Percentiles rank a stretch among this genome's conserved stretches.
Evolutionary conservation across 2,329 filamentous ascomycete species (phyloP).

Genomic region (Stagonosporopsis vannaccii): DNA sequence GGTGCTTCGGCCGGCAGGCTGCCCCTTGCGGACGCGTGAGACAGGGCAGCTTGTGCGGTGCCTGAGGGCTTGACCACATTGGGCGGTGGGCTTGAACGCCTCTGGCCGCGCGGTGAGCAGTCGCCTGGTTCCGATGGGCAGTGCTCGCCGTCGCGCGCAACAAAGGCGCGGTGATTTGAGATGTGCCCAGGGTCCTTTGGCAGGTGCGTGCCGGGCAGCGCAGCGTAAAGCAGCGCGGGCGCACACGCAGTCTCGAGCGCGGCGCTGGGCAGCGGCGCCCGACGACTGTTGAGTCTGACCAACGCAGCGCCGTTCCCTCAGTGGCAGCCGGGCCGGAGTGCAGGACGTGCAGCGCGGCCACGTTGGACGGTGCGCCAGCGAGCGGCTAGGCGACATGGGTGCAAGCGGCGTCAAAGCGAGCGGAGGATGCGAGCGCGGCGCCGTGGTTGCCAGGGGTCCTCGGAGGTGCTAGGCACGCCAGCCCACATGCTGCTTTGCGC

Average conservation of each 20-base stretch:
- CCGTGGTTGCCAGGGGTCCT: slow-evolving; percentile 25
- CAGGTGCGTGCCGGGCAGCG: too few species aligned
- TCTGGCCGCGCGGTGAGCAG: slow-evolving; percentile 11
- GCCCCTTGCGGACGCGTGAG: slow-evolving; percentile 39
- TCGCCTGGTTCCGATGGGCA: background rate
- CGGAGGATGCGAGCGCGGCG: slow-evolving; percentile 29
- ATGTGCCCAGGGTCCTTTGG: background rate
- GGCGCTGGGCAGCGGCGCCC: slow-evolving; percentile 18
- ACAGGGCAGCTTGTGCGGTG: slow-evolving; percentile 30
- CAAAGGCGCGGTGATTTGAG: background rate
- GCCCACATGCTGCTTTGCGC: slow-evolving; percentile 13
- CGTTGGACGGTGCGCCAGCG: slow-evolving; percentile 22
- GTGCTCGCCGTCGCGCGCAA: slow-evolving; percentile 2
- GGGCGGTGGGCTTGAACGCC: slow-evolving; percentile 23
- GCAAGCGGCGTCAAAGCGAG: slow-evolving; percentile 23
- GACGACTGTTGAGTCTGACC: slow-evolving; percentile 31
- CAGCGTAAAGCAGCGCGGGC: slow-evolving; percentile 18
- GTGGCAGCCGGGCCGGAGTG: slow-evolving; percentile 28
- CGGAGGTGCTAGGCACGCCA: slow-evolving; percentile 21
- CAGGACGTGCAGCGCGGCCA: slow-evolving; percentile 23
- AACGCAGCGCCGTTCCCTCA: slow-evolving; percentile 30
- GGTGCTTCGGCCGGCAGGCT: slow-evolving; percentile 19
- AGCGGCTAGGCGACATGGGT: slow-evolving; percentile 14
- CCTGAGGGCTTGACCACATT: slow-evolving; percentile 25
- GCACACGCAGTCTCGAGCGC: slow-evolving; percentile 17